phyloP scores from a whole-genome alignment of 2,329 filamentous ascomycete genomes.

The Nakataea oryzae region DNA sequence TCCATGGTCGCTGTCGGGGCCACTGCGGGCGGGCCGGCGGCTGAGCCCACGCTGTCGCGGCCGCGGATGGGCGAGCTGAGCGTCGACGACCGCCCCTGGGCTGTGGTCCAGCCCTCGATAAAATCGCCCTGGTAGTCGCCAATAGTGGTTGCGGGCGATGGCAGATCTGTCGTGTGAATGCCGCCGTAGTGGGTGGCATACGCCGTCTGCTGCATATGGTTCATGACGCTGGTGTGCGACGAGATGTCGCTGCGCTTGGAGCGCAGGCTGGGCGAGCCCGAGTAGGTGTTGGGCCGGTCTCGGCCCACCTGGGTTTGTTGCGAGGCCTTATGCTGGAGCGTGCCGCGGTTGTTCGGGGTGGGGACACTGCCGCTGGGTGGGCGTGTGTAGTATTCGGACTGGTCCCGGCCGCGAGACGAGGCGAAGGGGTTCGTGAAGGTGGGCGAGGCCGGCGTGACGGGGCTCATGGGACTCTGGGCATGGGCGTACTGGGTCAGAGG shows the following conservation, averaged over 20 bases:
- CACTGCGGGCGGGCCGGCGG: constrained; percentile 19
- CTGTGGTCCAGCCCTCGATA: constrained; percentile 50
- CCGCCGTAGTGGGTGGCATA: constrained; percentile 35
- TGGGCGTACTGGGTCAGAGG: constrained; percentile 14
- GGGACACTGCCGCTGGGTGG: constrained; percentile 30
- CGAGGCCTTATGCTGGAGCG: constrained; percentile 37
- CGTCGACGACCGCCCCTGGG: constrained; percentile 47
- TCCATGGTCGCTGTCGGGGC: constrained; percentile 18
- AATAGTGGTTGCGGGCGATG: constrained; percentile 42
- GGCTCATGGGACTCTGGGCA: constrained; percentile 24
- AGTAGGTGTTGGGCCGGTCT: constrained; percentile 41
- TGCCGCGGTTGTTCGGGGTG: constrained; percentile 18
- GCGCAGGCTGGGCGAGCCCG: constrained; percentile 48
- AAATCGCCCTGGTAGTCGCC: constrained; percentile 44
- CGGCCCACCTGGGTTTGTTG: constrained; percentile 35
- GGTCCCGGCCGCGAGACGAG: constrained; percentile 27
- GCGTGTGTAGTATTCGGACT: constrained; percentile 28
- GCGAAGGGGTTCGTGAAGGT: constrained; percentile 42
- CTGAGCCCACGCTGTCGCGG: constrained; percentile 43
- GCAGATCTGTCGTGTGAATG: constrained; percentile 41
- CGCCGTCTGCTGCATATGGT: constrained; percentile 38
- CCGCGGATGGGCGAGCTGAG: constrained; percentile 45
- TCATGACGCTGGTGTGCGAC: constrained; percentile 23
- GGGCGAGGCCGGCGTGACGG: constrained; percentile 43
- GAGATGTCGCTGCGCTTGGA: constrained; percentile 55